Percentiles rank a stretch among this genome's conserved stretches.
Evolutionary conservation across 2,329 filamentous ascomycete genomes (phyloP).

Genomic region (Pseudogymnoascus sp.): DNA sequence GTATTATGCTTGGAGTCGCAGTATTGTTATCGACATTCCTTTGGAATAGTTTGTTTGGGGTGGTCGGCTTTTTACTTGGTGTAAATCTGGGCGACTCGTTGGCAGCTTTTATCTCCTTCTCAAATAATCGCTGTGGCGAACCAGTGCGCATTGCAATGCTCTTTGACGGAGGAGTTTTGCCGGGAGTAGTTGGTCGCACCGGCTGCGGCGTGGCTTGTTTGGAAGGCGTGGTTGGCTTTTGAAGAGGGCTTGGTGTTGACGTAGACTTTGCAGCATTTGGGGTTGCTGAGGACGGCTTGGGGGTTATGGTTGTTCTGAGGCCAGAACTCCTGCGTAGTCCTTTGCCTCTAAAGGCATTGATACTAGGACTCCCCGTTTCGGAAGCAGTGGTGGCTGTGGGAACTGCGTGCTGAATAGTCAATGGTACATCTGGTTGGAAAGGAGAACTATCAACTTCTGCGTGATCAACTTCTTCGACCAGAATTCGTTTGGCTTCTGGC

Average conservation of each 20-base stretch:
- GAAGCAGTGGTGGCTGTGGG: constrained; percentile 33
- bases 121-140: constrained; percentile 40
- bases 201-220: constrained; percentile 36
- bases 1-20: constrained; percentile 53
- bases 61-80: constrained; percentile 29
- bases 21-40: constrained; percentile 44
- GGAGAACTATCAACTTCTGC: constrained; percentile 40
- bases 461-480: constrained; percentile 49
- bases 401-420: constrained; percentile 25
- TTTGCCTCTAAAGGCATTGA: constrained; percentile 44
- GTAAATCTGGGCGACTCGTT: constrained; percentile 22
- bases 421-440: constrained; percentile 26
- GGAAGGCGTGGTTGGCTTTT: constrained; percentile 30
- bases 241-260: constrained; percentile 22
- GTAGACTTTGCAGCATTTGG: constrained; percentile 18
- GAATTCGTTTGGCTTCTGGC: constrained; percentile 43
- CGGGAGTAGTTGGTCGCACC: constrained; percentile 37
- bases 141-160: constrained; percentile 37
- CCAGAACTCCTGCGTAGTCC: constrained; percentile 40
- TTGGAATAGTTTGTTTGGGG: constrained; percentile 42
- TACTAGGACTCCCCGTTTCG: constrained; percentile 45
- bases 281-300: constrained; percentile 21
- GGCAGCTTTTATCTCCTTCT: constrained; percentile 31
- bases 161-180: constrained; percentile 40
- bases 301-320: constrained; percentile 34